Evolutionary conservation across 805 yeast genomes (phyloP).

Genomic region (Phaffomyces antillensis): DNA sequence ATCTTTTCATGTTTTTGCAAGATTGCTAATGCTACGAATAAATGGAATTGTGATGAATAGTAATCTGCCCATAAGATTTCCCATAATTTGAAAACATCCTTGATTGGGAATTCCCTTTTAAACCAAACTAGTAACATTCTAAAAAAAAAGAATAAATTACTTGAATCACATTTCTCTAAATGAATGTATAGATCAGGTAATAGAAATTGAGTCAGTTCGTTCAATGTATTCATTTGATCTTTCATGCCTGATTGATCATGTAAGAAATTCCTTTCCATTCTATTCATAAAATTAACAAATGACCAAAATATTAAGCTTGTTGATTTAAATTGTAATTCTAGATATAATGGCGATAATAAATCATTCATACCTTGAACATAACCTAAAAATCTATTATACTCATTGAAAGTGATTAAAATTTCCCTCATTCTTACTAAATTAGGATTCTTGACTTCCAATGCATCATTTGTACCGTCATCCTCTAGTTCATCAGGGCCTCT

Average conservation of each 20-base stretch:
- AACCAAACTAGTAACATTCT: slow-evolving; percentile 94
- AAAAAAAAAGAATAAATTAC: slow-evolving; percentile 87
- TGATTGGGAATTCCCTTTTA: slow-evolving; percentile 82
- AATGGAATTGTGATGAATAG: slow-evolving; percentile 78
- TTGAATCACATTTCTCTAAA: slow-evolving; percentile 80
- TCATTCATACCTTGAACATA: slow-evolving; percentile 99
- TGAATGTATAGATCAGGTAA: slow-evolving; percentile 79
- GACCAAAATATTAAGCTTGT: slow-evolving; percentile 70
- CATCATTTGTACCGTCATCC: slow-evolving; percentile 37
- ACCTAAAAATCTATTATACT: slow-evolving; percentile 75
- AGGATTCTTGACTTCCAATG: slow-evolving; percentile 62
- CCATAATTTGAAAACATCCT: slow-evolving; percentile 77
- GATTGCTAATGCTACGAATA: slow-evolving; percentile 84
- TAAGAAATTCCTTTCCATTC: slow-evolving; percentile 91
- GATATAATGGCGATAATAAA: slow-evolving; percentile 78
- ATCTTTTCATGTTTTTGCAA: slow-evolving; percentile 78
- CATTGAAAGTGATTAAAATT: slow-evolving; percentile 80
- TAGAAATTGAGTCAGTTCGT: slow-evolving; percentile 85
- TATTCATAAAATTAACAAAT: slow-evolving; percentile 79
- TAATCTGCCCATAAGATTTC: slow-evolving; percentile 87
- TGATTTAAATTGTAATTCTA: slow-evolving; percentile 57
- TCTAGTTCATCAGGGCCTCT: slow-evolving; percentile 28
- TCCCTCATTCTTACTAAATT: slow-evolving; percentile 68
- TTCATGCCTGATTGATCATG: slow-evolving; percentile 93
- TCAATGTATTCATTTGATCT: slow-evolving; percentile 74